Base-by-base conservation (phyloP, 2,329 filamentous ascomycete genomes). In the Penicillium sp. region DNA sequence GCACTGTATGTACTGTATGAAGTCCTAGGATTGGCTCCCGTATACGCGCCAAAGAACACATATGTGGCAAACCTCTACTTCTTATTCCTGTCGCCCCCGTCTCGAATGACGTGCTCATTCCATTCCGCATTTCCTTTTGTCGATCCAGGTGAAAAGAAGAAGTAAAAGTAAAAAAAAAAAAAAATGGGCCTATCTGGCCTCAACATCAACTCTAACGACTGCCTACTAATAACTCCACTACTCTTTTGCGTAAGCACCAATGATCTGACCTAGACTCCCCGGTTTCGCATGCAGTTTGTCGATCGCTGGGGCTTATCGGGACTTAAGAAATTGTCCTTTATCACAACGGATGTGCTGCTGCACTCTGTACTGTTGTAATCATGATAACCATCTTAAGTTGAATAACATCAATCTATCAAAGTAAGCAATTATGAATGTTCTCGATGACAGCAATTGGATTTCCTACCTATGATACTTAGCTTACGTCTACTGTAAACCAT, bases 41-140 rank as follows among this genome's bases (percentile, higher is more conserved):
- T 48, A 30, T 48, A 25, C 45, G 45, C 25, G 1, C 19, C 40
- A 22, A 43, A 30, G 28, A 30, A 30, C 28, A 45, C 26, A 14
- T 16, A 7, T 6, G 46, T 51, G 46, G 46, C 46, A 51, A 51
- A 51, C 2, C 4, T 16, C 4, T 48, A 16, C 46, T 33, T 48
- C 26, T 49, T 30, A 19, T n/a, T 33, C 10, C 19, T 22, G 30
- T 35, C n/a, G n/a, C 48, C 19, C 19, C 19, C 13, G 30, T 30
- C 37, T 51, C 14, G 25, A 33, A 57, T 57, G 55, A 51, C 55
- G 55, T 51, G n/a, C 25, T 28, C 55, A 35, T 57, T 40, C 11
- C 16, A n/a, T 55, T 11, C 53, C 13, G 14, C 30, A 48, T 22
- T 43, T 25, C 45, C 22, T 22, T 22, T 25, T 22, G 13, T 7